phyloP scores from a whole-genome alignment of 768 basidiomycete genomes.

The Xanthoconium purpureum region DNA sequence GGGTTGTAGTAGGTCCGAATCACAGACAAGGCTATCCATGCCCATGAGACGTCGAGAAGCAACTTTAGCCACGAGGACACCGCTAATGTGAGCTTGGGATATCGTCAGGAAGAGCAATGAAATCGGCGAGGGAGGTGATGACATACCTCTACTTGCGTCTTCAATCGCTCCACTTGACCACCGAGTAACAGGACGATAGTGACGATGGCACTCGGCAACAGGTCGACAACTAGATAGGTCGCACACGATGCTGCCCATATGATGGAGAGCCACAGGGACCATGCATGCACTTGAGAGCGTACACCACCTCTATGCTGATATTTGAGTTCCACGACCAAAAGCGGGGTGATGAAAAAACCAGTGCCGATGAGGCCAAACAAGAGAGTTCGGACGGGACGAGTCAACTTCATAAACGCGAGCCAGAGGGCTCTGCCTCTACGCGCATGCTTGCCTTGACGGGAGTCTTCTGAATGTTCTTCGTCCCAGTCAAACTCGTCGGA shows the following conservation, averaged over 20 bases:
- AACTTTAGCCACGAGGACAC: conserved; percentile 73
- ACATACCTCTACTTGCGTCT: conserved; percentile 64
- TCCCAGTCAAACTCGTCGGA: conserved; percentile 79
- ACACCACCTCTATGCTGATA: conserved; percentile 46
- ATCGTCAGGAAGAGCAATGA: neutral
- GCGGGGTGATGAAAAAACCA: conserved; percentile 64
- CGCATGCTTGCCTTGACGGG: conserved; percentile 40
- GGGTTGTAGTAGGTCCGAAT: conserved; percentile 58
- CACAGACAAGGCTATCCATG: conserved; percentile 71
- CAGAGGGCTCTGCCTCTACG: conserved; percentile 62
- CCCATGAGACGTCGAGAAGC: conserved; percentile 61
- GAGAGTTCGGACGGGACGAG: conserved; percentile 55
- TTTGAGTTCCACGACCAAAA: conserved; percentile 63
- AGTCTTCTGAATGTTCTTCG: conserved; percentile 39
- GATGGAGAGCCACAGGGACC: conserved; percentile 68
- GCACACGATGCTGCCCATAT: conserved; percentile 60
- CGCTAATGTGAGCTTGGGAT: conserved; percentile 56
- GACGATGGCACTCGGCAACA: conserved; percentile 55
- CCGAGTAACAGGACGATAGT: conserved; percentile 52
- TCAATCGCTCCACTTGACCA: conserved; percentile 61
- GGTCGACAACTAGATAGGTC: conserved; percentile 64
- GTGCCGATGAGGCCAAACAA: conserved; percentile 57
- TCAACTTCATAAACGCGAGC: conserved; percentile 64
- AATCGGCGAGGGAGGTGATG: neutral
- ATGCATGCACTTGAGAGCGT: conserved; percentile 55